A percentile compares a stretch with the other conserved stretches of the same genome.
phyloP scores from a whole-genome alignment of 2,329 filamentous ascomycete species.

The Aspergillus unguis region DNA sequence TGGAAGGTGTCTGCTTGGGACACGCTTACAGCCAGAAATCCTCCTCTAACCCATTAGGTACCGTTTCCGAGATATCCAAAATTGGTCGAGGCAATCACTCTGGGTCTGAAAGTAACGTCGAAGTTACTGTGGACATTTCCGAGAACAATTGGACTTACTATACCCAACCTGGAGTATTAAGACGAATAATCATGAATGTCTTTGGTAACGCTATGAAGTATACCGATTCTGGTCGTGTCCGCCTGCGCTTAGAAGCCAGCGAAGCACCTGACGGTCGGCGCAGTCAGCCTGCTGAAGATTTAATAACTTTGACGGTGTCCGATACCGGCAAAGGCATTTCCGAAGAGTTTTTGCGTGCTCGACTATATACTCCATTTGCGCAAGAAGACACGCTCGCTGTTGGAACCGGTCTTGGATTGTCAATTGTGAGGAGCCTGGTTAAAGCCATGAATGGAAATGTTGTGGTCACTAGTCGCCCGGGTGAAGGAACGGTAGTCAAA shows the following conservation, averaged over 20 bases:
- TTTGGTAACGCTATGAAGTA: slow-evolving; percentile 5
- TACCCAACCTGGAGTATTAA: neutral
- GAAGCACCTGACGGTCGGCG: neutral
- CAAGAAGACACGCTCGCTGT: slow-evolving; percentile 57
- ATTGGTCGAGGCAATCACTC: neutral
- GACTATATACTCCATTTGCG: slow-evolving; percentile 55
- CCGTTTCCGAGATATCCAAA: too few species aligned
- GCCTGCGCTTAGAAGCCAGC: neutral
- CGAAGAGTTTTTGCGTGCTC: slow-evolving; percentile 21
- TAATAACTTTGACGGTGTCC: slow-evolving; percentile 22
- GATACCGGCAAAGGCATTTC: slow-evolving; percentile 34
- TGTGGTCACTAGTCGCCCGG: slow-evolving; percentile 20
- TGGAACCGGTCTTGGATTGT: slow-evolving; percentile 60
- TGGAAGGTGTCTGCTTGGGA: slow-evolving; percentile 5
- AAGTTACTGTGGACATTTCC: slow-evolving; percentile 1
- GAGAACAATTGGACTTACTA: neutral
- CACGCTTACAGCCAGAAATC: slow-evolving; percentile 1
- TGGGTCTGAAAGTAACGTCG: neutral
- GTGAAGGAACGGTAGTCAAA: slow-evolving; percentile 50
- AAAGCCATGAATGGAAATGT: slow-evolving; percentile 25
- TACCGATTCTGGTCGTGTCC: neutral
- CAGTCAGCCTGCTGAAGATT: neutral
- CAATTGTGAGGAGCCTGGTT: slow-evolving; percentile 49
- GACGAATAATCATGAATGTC: slow-evolving; percentile 2
- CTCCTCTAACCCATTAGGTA: too few species aligned